Percentiles rank a stretch among this genome's conserved stretches.
Conservation (phyloP, 345 rosid genomes). For the Murraya paniculata region DNA sequence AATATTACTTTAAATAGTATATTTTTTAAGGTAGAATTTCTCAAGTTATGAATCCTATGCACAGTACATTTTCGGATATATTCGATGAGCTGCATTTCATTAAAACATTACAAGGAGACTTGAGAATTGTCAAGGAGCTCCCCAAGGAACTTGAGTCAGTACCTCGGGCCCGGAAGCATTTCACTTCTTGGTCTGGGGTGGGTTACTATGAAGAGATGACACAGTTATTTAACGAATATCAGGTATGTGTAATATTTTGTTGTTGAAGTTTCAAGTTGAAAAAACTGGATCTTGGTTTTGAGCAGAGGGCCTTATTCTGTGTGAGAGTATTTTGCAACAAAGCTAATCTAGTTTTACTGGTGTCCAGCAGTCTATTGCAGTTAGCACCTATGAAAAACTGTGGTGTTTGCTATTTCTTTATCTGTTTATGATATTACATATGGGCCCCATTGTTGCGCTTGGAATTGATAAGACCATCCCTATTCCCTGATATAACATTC, state of each 20-base stretch:
- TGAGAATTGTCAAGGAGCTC: slow-evolving; percentile 65
- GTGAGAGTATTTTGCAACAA: neutral
- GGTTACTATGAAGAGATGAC: slow-evolving; percentile 87
- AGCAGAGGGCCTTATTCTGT: neutral
- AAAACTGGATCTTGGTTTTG: neutral
- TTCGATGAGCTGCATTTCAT: slow-evolving; percentile 79
- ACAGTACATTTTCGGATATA: slow-evolving; percentile 78
- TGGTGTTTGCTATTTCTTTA: neutral
- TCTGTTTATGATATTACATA: neutral
- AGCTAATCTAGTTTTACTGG: neutral
- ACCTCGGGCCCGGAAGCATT: slow-evolving; percentile 90
- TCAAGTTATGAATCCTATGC: slow-evolving; percentile 16
- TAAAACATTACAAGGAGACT: slow-evolving; percentile 53
- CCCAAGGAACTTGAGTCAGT: slow-evolving; percentile 66
- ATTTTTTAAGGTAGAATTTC: slow-evolving; percentile 4
- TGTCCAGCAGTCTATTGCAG: neutral
- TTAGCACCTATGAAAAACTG: neutral
- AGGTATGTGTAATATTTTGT: slow-evolving; percentile 32
- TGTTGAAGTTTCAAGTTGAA: neutral
- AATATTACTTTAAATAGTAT: neutral
- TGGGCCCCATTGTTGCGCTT: neutral
- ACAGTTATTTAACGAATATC: slow-evolving; percentile 61
- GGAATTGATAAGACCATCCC: neutral
- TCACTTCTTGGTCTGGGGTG: slow-evolving; percentile 73
- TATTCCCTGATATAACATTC: neutral